phyloP scores from a whole-genome alignment of 73 alveolate genomes.

The Stentor coeruleus region DNA sequence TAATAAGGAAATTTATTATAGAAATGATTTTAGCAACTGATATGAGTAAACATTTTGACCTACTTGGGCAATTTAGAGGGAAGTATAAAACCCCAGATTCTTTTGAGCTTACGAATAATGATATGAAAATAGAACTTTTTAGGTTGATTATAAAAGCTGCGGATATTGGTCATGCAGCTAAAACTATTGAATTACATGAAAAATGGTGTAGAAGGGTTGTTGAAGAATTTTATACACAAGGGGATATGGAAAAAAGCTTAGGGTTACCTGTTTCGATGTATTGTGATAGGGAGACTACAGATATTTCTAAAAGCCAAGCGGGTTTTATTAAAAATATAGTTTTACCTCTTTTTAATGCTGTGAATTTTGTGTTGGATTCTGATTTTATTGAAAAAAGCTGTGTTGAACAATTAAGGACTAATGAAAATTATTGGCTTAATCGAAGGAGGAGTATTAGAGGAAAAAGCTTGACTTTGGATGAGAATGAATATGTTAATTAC shows the following conservation, averaged over 20 bases:
- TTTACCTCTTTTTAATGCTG: constrained; percentile 62
- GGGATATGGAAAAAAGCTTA: constrained; percentile 80
- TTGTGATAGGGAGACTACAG: constrained; percentile 91
- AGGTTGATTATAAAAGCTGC: not conserved
- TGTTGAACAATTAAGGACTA: not conserved
- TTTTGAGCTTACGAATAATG: not conserved
- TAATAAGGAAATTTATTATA: constrained; percentile 58
- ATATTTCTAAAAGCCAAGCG: constrained; percentile 73
- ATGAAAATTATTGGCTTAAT: not conserved
- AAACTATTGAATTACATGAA: constrained; percentile 26
- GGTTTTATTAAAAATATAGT: constrained; percentile 91
- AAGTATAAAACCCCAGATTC: constrained; percentile 21
- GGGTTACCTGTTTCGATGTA: constrained; percentile 77
- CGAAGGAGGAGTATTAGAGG: no score
- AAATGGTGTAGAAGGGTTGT: constrained; percentile 74
- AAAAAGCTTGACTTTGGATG: no score
- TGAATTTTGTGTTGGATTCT: not conserved
- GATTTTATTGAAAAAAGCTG: not conserved
- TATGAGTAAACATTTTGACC: constrained; percentile 76
- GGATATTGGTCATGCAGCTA: constrained; percentile 5
- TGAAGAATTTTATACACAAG: constrained; percentile 77
- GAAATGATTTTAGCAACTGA: constrained; percentile 74
- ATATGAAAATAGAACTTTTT: not conserved
- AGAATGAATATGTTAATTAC: no score
- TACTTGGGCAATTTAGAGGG: constrained; percentile 44